These are phyloP conservation scores for Fusarium sp. DNA, from an alignment of 2,329 filamentous ascomycete species.

Conservation along the genomic window DNA sequence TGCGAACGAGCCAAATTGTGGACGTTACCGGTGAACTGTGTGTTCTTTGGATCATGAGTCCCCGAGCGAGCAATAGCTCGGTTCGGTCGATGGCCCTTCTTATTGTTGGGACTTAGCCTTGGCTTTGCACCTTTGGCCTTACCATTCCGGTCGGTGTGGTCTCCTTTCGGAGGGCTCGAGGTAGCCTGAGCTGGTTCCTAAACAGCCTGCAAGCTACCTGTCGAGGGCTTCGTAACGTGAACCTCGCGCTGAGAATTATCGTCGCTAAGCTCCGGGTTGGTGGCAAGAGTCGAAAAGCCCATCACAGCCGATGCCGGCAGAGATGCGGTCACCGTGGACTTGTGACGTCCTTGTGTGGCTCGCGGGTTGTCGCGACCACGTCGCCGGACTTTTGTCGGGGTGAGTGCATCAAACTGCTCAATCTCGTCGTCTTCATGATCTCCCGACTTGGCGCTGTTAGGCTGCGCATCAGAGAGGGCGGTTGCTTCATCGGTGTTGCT, in stretches of 20 bases:
- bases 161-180: slow-evolving; percentile 12
- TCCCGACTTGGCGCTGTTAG: slow-evolving; percentile 3
- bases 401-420: slow-evolving; percentile 21
- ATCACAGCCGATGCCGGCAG: slow-evolving; percentile 40
- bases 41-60: slow-evolving; percentile 2
- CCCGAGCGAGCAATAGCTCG: slow-evolving; percentile 4
- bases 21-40: not conserved
- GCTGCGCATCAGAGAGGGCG: not conserved
- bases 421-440: slow-evolving; percentile 12
- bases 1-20: not conserved
- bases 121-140: slow-evolving; percentile 15
- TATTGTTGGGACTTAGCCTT: slow-evolving; percentile 7
- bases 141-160: not conserved
- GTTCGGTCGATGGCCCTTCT: slow-evolving; percentile 9
- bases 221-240: slow-evolving; percentile 3
- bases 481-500: not conserved
- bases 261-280: slow-evolving; percentile 1
- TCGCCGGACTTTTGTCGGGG: slow-evolving; percentile 35
- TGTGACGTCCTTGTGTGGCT: slow-evolving; percentile 15
- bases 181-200: slow-evolving; percentile 39
- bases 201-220: slow-evolving; percentile 31
- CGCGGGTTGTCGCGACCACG: slow-evolving; percentile 26
- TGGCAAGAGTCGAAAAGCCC: slow-evolving; percentile 28
- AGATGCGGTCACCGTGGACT: slow-evolving; percentile 33
- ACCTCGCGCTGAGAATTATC: slow-evolving; percentile 4